Evolutionary conservation across 306 rosid genomes (phyloP).

Genomic region (Quercus ilex): DNA sequence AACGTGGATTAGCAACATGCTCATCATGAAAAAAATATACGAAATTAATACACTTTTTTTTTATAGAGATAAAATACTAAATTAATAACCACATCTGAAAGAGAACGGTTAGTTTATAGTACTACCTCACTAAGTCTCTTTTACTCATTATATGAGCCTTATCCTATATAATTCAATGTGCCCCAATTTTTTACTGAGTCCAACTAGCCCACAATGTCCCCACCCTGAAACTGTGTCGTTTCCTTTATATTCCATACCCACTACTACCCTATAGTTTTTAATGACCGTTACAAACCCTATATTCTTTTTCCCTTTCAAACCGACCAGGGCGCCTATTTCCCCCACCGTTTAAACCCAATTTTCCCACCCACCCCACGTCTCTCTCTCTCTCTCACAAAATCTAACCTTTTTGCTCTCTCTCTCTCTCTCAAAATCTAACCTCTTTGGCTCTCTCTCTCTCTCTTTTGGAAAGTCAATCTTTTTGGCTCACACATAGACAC

Average conservation of each 20-base stretch:
- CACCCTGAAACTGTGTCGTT: not conserved
- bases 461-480: not conserved
- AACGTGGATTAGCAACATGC: too few relatives aligned
- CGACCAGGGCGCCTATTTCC: conserved; percentile 5
- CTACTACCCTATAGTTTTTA: not conserved
- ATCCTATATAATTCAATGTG: not conserved
- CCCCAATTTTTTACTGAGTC: not conserved
- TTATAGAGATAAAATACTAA: too few relatives aligned
- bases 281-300: not conserved
- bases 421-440: too few relatives aligned
- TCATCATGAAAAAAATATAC: too few relatives aligned
- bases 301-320: not conserved
- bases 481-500: not conserved
- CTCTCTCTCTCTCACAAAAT: not conserved
- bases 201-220: not conserved
- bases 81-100: too few relatives aligned
- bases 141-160: too few relatives aligned
- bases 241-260: not conserved
- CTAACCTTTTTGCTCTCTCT: not conserved
- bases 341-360: conserved; percentile 26
- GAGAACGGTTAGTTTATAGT: too few relatives aligned
- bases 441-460: not conserved
- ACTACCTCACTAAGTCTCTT: too few relatives aligned
- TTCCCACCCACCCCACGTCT: not conserved
- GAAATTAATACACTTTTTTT: too few relatives aligned